Evolutionary conservation across 2,329 filamentous ascomycete species (phyloP), one percentile per base, ranked within the genome.

Genomic region (Coniochaeta prunicola): DNA sequence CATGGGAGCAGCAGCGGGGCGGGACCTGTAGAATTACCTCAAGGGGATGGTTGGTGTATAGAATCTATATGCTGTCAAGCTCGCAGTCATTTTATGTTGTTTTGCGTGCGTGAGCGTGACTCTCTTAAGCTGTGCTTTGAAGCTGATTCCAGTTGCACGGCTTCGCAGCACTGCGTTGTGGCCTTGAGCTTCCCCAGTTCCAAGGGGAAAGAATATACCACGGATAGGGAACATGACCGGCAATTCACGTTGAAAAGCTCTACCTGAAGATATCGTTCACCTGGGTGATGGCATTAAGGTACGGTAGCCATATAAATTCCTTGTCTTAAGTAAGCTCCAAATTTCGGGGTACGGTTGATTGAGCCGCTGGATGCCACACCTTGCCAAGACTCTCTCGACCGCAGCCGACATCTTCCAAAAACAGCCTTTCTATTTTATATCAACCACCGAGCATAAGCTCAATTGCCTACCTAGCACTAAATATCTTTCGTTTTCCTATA

Each of bases 1-100:
- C 31, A 36, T 33, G 26, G 28, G 28, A 36, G 33, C 53, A 36
- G 53, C 17, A 15, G 55, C 59, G 57, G 57, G 30, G 56, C 40
- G 38, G 59, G 63, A 59, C 68, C 66, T 77, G 75, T 77, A 78
- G 74, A 77, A 71, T 50, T 74, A 76, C 24, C 34, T 56, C 34
- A 26, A 56, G 53, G 24, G 15, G 53, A 42, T 15, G 54, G 4
- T 26, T 40, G 61, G 60, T 67, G 63, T 66, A 66, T 66, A 66
- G 64, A 67, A 65, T 57, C 60, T 53, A 55, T 67, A 59, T 57
- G 55, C 60, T 62, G 59, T 59, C 53, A 38, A 45, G 26, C 50
- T 50, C 2, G 36, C 36, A n/a, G 7, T 50, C 24, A 8, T 4
- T 17, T 15, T 21, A 1, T 8, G 21, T 26, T 50, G n/a, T 26